Percentiles rank a stretch among this genome's conserved stretches.
phyloP scores from a whole-genome alignment of 441 rosid genomes.

The Pelargonium hybrid region DNA sequence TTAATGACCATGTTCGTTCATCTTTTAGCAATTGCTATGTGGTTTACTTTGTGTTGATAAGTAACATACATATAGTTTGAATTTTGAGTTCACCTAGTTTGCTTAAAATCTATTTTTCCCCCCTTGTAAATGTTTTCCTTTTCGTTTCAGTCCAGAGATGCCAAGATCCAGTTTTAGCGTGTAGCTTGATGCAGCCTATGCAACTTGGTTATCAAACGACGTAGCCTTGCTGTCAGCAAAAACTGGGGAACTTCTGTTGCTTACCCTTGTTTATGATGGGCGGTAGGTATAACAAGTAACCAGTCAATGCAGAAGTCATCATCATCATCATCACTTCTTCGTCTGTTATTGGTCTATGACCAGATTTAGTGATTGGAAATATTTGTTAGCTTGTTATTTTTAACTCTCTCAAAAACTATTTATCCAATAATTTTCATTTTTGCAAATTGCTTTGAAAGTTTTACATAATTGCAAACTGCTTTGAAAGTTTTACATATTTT shows the following conservation, averaged over 20 bases:
- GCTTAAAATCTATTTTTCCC: not conserved
- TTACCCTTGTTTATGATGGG: slow-evolving; percentile 91
- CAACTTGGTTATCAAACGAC: slow-evolving; percentile 73
- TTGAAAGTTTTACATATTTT: not conserved
- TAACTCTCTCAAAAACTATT: not conserved
- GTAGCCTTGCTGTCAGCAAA: slow-evolving; percentile 86
- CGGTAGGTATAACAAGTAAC: slow-evolving; percentile 37
- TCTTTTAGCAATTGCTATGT: not conserved
- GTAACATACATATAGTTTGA: not conserved
- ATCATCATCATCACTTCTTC: not conserved
- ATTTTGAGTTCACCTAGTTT: not conserved
- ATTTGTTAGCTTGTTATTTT: not conserved
- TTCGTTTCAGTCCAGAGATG: slow-evolving; percentile 71
- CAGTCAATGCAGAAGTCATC: not conserved
- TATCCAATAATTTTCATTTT: not conserved
- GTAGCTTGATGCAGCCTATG: slow-evolving; percentile 96
- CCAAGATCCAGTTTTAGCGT: slow-evolving; percentile 77
- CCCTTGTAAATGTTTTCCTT: slow-evolving; percentile 10
- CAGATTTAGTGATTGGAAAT: not conserved
- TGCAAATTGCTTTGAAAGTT: not conserved
- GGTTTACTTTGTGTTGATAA: not conserved
- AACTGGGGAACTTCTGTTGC: slow-evolving; percentile 77
- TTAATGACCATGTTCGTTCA: not conserved
- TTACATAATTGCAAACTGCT: not conserved
- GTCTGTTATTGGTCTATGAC: slow-evolving; percentile 2